phyloP scores from a whole-genome alignment of 345 rosid genomes.

The Crucihimalaya himalaica region DNA sequence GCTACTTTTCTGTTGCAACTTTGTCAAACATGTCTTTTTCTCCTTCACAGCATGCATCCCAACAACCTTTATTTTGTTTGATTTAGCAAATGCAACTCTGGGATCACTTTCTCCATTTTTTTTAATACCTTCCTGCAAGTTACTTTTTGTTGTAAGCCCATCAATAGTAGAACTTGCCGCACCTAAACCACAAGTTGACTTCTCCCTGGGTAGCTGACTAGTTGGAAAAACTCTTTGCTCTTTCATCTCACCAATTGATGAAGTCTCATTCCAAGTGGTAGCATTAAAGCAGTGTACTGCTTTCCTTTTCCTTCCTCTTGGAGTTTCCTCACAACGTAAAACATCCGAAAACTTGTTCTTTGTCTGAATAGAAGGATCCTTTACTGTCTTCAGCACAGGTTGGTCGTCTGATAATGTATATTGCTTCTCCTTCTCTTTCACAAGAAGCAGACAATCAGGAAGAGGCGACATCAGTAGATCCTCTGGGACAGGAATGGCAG shows the following conservation, averaged over 20 bases:
- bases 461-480: conserved; percentile 67
- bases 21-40: conserved; percentile 30
- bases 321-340: conserved; percentile 35
- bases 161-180: conserved; percentile 33
- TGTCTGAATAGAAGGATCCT: conserved; percentile 36
- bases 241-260: conserved; percentile 40
- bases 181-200: conserved; percentile 38
- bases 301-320: conserved; percentile 43
- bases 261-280: conserved; percentile 40
- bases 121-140: conserved; percentile 43
- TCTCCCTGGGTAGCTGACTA: conserved; percentile 37
- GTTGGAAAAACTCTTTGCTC: conserved; percentile 42
- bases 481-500: conserved; percentile 53
- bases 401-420: conserved; percentile 28
- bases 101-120: conserved; percentile 31
- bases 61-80: conserved; percentile 35
- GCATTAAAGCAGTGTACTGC: conserved; percentile 36
- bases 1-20: conserved; percentile 41
- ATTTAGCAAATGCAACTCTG: conserved; percentile 31
- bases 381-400: conserved; percentile 31
- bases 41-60: conserved; percentile 34
- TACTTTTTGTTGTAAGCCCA: conserved; percentile 37
- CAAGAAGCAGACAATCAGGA: conserved; percentile 51
- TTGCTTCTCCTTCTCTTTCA: conserved; percentile 46
- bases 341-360: conserved; percentile 39